A percentile compares a stretch with the other conserved stretches of the same genome.
phyloP scores from a whole-genome alignment of 768 basidiomycete genomes.

The Leucosporidium scottii region DNA sequence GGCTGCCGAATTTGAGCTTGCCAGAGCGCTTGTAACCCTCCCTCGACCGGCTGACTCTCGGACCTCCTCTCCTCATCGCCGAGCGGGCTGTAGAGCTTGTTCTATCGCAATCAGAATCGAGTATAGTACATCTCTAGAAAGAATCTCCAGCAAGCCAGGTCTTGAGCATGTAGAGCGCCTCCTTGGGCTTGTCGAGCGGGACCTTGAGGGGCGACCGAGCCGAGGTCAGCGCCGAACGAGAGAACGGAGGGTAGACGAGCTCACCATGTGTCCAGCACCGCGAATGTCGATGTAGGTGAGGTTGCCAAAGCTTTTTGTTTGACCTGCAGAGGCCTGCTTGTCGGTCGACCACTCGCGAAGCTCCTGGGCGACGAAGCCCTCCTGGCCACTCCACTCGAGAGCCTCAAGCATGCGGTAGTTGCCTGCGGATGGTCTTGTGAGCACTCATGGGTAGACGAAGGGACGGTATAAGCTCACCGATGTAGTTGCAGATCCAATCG shows the following conservation, averaged over 20 bases:
- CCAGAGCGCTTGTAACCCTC: no score
- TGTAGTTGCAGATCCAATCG: constrained; percentile 12
- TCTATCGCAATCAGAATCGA: no score
- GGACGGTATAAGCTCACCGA: not conserved
- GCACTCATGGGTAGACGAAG: no score
- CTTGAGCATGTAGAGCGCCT: not conserved
- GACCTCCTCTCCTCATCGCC: no score
- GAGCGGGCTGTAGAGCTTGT: no score
- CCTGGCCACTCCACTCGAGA: constrained; percentile 57
- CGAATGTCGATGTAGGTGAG: constrained; percentile 47
- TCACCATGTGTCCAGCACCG: constrained; percentile 64
- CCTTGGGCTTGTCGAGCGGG: constrained; percentile 7
- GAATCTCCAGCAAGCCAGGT: not conserved
- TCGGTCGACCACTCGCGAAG: constrained; percentile 55
- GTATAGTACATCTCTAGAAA: not conserved
- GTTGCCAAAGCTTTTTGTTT: constrained; percentile 55
- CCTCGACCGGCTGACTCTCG: no score
- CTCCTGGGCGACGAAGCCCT: constrained; percentile 53
- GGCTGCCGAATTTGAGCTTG: no score
- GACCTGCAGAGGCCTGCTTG: constrained; percentile 50
- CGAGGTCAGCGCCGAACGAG: not conserved
- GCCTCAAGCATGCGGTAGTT: constrained; percentile 67
- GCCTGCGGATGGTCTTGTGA: constrained; percentile 47
- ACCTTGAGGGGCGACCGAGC: not conserved
- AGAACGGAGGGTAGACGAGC: not conserved